Percentiles rank a stretch among this genome's conserved stretches.
phyloP scores from a whole-genome alignment of 495 filamentous ascomycete species.

The Achaetomiella virescens region DNA sequence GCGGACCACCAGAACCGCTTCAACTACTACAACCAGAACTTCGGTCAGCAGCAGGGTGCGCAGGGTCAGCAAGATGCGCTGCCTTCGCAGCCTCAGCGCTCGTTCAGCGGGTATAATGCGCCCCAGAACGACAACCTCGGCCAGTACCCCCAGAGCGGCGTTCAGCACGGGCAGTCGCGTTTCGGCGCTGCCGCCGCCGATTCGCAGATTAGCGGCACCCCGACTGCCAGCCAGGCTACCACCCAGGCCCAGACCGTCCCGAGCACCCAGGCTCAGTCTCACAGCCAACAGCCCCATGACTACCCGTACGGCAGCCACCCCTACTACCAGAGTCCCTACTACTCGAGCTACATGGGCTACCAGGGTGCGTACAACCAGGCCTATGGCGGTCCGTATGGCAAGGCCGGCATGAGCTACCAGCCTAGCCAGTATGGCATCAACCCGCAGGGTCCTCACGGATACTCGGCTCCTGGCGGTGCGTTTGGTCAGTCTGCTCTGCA shows the following conservation, averaged over 20 bases:
- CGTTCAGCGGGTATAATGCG: constrained; percentile 69
- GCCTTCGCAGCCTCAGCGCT: constrained; percentile 55
- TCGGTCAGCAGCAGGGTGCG: constrained; percentile 59
- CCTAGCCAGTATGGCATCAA: constrained; percentile 72
- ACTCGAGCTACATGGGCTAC: constrained; percentile 71
- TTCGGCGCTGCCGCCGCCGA: constrained; percentile 56
- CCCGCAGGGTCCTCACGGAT: constrained; percentile 67
- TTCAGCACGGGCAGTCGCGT: constrained; percentile 31
- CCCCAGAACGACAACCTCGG: constrained; percentile 65
- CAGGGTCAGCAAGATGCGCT: constrained; percentile 67
- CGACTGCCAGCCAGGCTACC: constrained; percentile 56
- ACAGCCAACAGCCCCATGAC: constrained; percentile 51
- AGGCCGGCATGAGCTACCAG: constrained; percentile 64
- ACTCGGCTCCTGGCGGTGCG: constrained; percentile 69
- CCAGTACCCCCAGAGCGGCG: constrained; percentile 66
- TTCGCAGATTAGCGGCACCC: constrained; percentile 76
- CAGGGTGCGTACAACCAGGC: constrained; percentile 61
- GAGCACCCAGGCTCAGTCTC: constrained; percentile 52
- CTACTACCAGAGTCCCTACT: constrained; percentile 78
- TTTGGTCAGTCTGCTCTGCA: constrained; percentile 67
- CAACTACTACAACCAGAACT: constrained; percentile 69
- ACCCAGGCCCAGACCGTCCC: constrained; percentile 50
- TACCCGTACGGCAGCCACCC: constrained; percentile 68
- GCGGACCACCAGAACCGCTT: constrained; percentile 70
- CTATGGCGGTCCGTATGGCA: constrained; percentile 69